Evolutionary conservation across 345 rosid genomes (phyloP).

Genomic region (Eucalyptus pauciflora): DNA sequence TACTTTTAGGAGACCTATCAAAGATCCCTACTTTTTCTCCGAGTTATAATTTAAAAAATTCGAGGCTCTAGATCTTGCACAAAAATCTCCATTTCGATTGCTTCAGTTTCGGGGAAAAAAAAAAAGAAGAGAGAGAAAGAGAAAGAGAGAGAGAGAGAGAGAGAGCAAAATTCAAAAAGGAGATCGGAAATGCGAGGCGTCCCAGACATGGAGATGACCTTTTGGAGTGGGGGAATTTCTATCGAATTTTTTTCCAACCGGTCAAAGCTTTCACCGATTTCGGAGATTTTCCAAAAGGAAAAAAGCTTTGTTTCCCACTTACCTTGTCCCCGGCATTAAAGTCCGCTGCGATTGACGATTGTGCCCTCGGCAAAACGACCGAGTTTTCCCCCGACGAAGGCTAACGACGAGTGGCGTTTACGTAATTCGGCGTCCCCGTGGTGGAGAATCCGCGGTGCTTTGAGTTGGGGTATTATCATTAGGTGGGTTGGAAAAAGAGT

Average conservation of each 20-base stretch:
- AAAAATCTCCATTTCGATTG: background rate
- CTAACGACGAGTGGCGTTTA: background rate
- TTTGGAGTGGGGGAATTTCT: background rate
- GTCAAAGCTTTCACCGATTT: background rate
- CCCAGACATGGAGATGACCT: background rate
- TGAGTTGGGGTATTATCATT: background rate
- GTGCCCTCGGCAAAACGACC: background rate
- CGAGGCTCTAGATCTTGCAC: background rate
- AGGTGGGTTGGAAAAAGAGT: background rate
- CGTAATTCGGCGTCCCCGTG: background rate
- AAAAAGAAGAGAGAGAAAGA: accelerated
- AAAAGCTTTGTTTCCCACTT: background rate
- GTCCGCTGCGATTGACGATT: background rate
- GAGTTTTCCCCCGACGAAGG: background rate
- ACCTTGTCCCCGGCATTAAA: background rate
- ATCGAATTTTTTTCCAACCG: background rate
- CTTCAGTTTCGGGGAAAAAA: background rate
- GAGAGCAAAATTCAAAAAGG: background rate
- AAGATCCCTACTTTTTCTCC: background rate
- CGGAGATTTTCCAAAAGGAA: background rate
- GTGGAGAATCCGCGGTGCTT: background rate
- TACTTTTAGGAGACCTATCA: background rate
- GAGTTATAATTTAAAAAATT: background rate
- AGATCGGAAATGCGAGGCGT: background rate
- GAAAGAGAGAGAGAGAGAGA: background rate